Conservation (phyloP, 768 basidiomycete species). For the Boletus barrowsii region DNA sequence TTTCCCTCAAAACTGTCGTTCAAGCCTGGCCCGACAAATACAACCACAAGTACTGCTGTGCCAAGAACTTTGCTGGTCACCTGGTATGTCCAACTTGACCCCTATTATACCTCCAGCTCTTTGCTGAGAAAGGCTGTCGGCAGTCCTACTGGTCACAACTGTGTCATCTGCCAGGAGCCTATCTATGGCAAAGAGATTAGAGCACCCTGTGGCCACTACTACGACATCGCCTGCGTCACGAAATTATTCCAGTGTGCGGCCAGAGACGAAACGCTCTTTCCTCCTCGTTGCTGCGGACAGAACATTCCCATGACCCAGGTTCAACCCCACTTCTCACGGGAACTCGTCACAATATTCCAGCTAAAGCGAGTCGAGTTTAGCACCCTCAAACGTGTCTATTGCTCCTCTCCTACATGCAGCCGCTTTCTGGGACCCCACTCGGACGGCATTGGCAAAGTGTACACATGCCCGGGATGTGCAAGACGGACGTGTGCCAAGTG, state of each 20-base stretch:
- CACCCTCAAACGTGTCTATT: not conserved
- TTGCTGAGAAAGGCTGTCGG: not conserved
- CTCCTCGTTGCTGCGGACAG: conserved; percentile 39
- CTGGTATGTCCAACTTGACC: conserved; percentile 10
- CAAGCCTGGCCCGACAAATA: too few relatives aligned
- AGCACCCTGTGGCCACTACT: conserved; percentile 36
- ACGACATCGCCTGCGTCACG: conserved; percentile 34
- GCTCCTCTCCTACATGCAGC: not conserved
- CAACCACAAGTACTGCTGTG: not conserved
- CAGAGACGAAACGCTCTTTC: conserved; percentile 39
- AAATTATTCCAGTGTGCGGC: conserved; percentile 35
- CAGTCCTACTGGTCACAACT: conserved; percentile 29
- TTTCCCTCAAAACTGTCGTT: not conserved
- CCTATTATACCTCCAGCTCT: not conserved
- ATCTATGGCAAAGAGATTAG: conserved; percentile 27
- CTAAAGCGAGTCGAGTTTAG: not conserved
- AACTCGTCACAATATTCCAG: not conserved
- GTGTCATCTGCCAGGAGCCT: conserved; percentile 35
- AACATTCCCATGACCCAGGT: conserved; percentile 29
- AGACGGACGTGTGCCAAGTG: not conserved
- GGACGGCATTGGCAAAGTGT: not conserved
- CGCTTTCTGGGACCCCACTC: not conserved
- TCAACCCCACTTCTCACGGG: not conserved
- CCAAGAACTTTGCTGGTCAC: not conserved
- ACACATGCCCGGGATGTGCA: not conserved